Conservation (phyloP, 345 rosid species). For the Eucalyptus sp. region DNA sequence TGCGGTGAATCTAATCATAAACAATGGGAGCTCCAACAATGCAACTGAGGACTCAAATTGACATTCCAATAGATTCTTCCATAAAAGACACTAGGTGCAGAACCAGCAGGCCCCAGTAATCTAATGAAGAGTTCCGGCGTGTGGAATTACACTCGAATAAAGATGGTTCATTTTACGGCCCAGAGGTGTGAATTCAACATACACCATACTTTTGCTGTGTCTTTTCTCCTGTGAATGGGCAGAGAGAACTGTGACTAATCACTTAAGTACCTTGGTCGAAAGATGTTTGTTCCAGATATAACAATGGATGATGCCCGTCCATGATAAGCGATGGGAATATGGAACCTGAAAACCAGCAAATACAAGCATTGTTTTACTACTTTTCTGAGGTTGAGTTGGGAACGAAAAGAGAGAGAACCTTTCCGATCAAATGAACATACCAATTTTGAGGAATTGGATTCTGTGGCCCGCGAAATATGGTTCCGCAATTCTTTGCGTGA, state of each 20-base stretch:
- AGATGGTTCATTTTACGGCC: background rate
- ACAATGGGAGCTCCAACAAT: background rate
- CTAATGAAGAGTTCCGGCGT: background rate
- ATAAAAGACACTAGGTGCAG: background rate
- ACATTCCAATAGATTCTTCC: background rate
- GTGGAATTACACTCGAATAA: background rate
- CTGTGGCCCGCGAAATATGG: slow-evolving; percentile 82
- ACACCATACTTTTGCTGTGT: background rate
- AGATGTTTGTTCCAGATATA: slow-evolving; percentile 78
- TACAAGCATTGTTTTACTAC: background rate
- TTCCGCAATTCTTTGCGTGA: slow-evolving; percentile 90
- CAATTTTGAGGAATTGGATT: slow-evolving; percentile 67
- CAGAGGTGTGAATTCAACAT: background rate
- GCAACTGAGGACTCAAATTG: background rate
- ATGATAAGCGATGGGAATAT: slow-evolving; percentile 95
- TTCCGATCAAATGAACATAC: slow-evolving; percentile 11
- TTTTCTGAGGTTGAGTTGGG: background rate
- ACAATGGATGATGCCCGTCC: slow-evolving; percentile 92
- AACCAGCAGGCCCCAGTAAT: background rate
- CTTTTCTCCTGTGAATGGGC: background rate
- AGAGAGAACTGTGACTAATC: background rate
- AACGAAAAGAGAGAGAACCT: background rate
- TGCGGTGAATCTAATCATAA: background rate
- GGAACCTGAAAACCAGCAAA: slow-evolving; percentile 48
- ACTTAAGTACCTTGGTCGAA: slow-evolving; percentile 60